phyloP scores from a whole-genome alignment of 176 grass and related monocot genomes.

The Aechmea fasciata region DNA sequence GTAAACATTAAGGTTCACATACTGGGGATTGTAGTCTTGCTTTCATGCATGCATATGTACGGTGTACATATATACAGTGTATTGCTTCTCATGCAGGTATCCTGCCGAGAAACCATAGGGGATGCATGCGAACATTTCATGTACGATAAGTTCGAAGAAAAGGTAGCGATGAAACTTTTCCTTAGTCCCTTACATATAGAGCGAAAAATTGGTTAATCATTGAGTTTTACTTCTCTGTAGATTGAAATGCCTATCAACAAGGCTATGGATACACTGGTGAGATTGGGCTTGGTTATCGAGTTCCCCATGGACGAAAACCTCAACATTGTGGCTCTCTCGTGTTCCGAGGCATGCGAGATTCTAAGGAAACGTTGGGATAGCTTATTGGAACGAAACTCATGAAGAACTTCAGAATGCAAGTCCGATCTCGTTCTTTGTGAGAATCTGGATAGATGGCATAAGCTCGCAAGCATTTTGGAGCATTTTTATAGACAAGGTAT shows the following conservation, averaged over 20 bases:
- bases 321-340: slow-evolving; percentile 38
- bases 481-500: background rate
- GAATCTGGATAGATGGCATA: background rate
- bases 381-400: slow-evolving; percentile 40
- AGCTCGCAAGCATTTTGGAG: background rate
- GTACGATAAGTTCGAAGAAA: slow-evolving; percentile 67
- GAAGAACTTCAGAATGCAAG: slow-evolving; percentile 12
- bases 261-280: slow-evolving; percentile 66
- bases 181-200: background rate
- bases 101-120: slow-evolving; percentile 46
- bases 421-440: background rate
- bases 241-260: slow-evolving; percentile 94
- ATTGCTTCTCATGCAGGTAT: slow-evolving; percentile 33
- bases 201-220: background rate
- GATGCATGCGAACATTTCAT: slow-evolving; percentile 60
- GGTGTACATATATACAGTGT: background rate
- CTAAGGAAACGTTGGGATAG: slow-evolving; percentile 55
- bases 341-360: slow-evolving; percentile 47
- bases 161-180: slow-evolving; percentile 32
- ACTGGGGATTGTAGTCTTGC: too few species aligned
- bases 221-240: slow-evolving; percentile 23
- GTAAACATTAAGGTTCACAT: too few species aligned
- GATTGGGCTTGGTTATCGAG: slow-evolving; percentile 60
- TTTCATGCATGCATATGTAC: too few species aligned
- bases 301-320: slow-evolving; percentile 22